phyloP scores from a whole-genome alignment of 2,329 filamentous ascomycete species.

The Nakataea oryzae region DNA sequence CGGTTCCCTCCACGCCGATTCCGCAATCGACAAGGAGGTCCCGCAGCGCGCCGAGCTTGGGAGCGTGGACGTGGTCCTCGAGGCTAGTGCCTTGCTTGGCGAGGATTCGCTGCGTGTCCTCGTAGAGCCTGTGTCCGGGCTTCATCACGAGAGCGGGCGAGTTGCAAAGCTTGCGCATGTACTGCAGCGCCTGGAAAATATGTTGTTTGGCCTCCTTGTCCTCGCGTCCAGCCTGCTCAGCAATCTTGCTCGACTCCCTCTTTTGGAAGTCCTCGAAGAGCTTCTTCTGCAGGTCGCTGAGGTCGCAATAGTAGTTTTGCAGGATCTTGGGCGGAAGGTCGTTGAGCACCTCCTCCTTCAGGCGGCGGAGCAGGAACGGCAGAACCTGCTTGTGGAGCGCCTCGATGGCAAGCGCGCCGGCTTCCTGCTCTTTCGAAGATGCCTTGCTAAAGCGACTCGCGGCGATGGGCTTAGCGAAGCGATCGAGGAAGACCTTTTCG shows the following conservation, averaged over 20 bases:
- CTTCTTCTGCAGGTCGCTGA: slow-evolving; percentile 87
- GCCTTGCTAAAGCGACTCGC: slow-evolving; percentile 94
- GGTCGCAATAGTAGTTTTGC: slow-evolving; percentile 98
- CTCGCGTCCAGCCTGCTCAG: slow-evolving; percentile 69
- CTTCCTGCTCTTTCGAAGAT: slow-evolving; percentile 96
- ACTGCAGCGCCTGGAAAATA: slow-evolving; percentile 97
- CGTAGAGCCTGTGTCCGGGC: slow-evolving; percentile 81
- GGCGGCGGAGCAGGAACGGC: slow-evolving; percentile 85
- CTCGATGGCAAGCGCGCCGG: slow-evolving; percentile 89
- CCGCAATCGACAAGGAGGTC: slow-evolving; percentile 98
- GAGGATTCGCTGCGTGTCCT: slow-evolving; percentile 73
- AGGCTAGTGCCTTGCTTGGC: slow-evolving; percentile 70
- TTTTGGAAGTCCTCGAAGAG: slow-evolving; percentile 94
- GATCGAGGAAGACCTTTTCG: slow-evolving; percentile 88
- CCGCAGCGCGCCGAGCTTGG: slow-evolving; percentile 80
- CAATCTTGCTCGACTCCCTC: slow-evolving; percentile 82
- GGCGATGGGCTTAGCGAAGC: slow-evolving; percentile 90
- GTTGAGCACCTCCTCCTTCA: slow-evolving; percentile 96
- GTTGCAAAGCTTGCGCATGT: slow-evolving; percentile 99
- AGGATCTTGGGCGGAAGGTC: slow-evolving; percentile 96
- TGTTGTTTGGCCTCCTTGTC: slow-evolving; percentile 95
- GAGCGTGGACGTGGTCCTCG: slow-evolving; percentile 78
- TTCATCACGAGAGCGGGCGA: slow-evolving; percentile 95
- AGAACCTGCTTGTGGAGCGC: slow-evolving; percentile 98
- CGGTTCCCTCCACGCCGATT: slow-evolving; percentile 66